Evolutionary conservation across 2,329 filamentous ascomycete species (phyloP).

Genomic region (Penicillium sp.): DNA sequence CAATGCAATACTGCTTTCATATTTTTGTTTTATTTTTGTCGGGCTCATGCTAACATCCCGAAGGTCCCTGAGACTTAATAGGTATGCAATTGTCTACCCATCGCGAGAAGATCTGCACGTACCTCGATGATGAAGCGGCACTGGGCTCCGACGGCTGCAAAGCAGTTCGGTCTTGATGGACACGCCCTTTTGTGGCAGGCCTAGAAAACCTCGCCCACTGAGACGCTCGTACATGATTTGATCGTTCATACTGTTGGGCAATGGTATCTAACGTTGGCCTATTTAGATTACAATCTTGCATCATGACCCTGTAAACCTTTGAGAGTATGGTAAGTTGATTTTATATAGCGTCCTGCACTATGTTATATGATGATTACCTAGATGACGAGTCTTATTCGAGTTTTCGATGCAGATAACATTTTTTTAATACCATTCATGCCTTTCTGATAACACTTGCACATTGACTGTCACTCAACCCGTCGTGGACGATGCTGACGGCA

Average conservation of each 20-base stretch:
- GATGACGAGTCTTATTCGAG: constrained; percentile 65
- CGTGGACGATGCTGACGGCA: constrained; percentile 18
- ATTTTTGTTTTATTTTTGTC: background rate
- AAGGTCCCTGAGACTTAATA: background rate
- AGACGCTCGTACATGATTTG: constrained; percentile 36
- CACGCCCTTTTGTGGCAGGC: constrained; percentile 91
- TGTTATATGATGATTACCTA: constrained; percentile 50
- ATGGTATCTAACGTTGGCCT: background rate
- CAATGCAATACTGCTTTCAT: background rate
- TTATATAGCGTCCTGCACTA: constrained; percentile 14
- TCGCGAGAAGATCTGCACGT: background rate
- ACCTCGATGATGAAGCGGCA: constrained; percentile 58
- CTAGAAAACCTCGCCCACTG: constrained; percentile 99
- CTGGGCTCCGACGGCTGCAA: constrained; percentile 82
- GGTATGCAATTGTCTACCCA: background rate
- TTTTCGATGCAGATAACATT: constrained; percentile 59
- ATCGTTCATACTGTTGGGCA: background rate
- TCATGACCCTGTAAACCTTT: background rate
- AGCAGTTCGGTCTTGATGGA: constrained; percentile 67
- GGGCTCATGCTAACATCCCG: background rate
- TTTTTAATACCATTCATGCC: constrained; percentile 58
- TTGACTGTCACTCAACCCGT: constrained; percentile 10
- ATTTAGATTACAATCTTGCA: background rate
- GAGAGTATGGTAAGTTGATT: constrained; percentile 9
- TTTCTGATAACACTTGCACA: constrained; percentile 39